phyloP scores from a whole-genome alignment of 768 basidiomycete genomes.

The Calvatia gigantea region DNA sequence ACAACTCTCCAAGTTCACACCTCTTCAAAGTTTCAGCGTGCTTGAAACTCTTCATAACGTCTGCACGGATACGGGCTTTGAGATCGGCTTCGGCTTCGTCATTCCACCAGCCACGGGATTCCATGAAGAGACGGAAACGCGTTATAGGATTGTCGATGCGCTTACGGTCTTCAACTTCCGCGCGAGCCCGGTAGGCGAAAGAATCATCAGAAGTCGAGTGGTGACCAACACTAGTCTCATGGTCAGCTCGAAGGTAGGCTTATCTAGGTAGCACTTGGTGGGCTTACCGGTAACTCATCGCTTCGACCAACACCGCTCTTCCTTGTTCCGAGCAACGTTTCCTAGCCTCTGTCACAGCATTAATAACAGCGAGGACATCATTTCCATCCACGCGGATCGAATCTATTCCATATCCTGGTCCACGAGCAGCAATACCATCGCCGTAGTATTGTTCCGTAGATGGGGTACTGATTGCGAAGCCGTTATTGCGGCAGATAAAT shows the following conservation, averaged over 20 bases:
- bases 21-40: constrained; percentile 69
- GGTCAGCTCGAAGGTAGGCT: not conserved
- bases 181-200: constrained; percentile 84
- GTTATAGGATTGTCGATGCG: constrained; percentile 86
- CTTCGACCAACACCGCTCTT: constrained; percentile 81
- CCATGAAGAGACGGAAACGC: constrained; percentile 83
- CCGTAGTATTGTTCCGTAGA: constrained; percentile 86
- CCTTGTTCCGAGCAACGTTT: constrained; percentile 70
- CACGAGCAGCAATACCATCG: constrained; percentile 89
- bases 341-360: constrained; percentile 69
- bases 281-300: constrained; percentile 83
- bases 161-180: constrained; percentile 91
- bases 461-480: constrained; percentile 94
- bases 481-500: constrained; percentile 79
- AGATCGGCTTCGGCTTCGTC: constrained; percentile 68
- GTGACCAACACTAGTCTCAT: constrained; percentile 69
- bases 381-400: constrained; percentile 94
- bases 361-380: constrained; percentile 81
- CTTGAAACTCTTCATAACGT: constrained; percentile 77
- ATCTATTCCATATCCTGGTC: constrained; percentile 89
- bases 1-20: constrained; percentile 72
- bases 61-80: constrained; percentile 62
- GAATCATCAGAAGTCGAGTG: constrained; percentile 96
- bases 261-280: constrained; percentile 3
- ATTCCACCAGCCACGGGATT: constrained; percentile 83